phyloP scores from a whole-genome alignment of 1,284 basidiomycete species.

The Hymenochaete sp. region DNA sequence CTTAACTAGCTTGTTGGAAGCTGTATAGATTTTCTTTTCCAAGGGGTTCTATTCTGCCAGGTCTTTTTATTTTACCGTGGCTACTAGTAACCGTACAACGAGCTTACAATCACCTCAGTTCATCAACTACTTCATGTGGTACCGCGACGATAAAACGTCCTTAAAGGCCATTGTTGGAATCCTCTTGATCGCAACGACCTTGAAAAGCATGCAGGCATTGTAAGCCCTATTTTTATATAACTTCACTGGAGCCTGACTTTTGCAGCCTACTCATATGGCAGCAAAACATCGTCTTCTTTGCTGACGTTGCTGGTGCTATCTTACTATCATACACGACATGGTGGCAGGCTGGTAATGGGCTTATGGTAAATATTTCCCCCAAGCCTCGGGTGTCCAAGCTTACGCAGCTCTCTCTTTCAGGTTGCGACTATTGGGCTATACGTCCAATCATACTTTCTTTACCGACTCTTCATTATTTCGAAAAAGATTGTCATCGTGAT shows the following conservation, averaged over 20 bases:
- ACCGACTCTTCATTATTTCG: slow-evolving; percentile 26
- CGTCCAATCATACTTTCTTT: slow-evolving; percentile 27
- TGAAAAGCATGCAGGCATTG: slow-evolving; percentile 29
- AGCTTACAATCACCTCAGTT: slow-evolving; percentile 22
- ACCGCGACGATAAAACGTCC: slow-evolving; percentile 23
- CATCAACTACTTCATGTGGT: slow-evolving; percentile 24
- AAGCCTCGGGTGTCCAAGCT: too few species aligned
- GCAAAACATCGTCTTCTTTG: slow-evolving; percentile 25
- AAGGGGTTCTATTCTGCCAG: slow-evolving; percentile 29
- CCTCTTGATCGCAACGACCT: slow-evolving; percentile 24
- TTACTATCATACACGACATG: slow-evolving; percentile 27
- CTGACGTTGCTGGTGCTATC: slow-evolving; percentile 27
- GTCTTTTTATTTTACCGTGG: slow-evolving; percentile 16
- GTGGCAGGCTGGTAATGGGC: slow-evolving; percentile 26
- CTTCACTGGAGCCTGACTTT: background rate
- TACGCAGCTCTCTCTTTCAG: slow-evolving; percentile 17
- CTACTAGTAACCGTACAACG: background rate
- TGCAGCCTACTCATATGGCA: slow-evolving; percentile 28
- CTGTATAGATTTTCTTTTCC: slow-evolving; percentile 27
- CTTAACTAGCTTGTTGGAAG: slow-evolving; percentile 25
- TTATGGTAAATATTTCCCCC: slow-evolving; percentile 24
- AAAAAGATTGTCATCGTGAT: slow-evolving; percentile 20
- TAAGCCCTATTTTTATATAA: slow-evolving; percentile 17
- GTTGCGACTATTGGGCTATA: slow-evolving; percentile 28
- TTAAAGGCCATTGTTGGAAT: slow-evolving; percentile 23